phyloP scores from a whole-genome alignment of 805 yeast species.

The Candida tallmaniae region DNA sequence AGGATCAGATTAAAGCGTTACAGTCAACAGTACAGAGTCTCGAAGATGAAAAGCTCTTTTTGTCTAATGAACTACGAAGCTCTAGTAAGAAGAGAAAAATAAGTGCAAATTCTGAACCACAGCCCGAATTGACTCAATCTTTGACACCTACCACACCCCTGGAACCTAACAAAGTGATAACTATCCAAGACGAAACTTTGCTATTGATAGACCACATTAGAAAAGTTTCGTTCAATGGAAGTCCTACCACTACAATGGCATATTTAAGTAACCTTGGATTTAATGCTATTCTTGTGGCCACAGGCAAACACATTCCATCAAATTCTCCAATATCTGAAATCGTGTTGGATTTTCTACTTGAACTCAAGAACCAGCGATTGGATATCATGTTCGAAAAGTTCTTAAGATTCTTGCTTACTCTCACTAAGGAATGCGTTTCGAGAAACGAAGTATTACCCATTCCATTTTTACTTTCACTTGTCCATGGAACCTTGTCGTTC shows the following conservation, averaged over 20 bases:
- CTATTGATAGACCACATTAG: constrained; percentile 31
- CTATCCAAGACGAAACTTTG: constrained; percentile 29
- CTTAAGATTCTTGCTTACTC: constrained; percentile 16
- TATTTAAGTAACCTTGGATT: constrained; percentile 30
- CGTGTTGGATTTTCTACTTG: constrained; percentile 41
- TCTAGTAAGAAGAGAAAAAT: constrained; percentile 1
- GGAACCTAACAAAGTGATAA: constrained; percentile 14
- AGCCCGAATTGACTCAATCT: background rate
- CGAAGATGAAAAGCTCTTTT: constrained; percentile 41
- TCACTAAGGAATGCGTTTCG: constrained; percentile 25
- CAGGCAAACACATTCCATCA: constrained; percentile 18
- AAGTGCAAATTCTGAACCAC: background rate
- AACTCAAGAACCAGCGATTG: constrained; percentile 42
- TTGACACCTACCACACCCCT: background rate
- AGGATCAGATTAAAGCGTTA: constrained; percentile 28
- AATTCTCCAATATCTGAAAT: constrained; percentile 29
- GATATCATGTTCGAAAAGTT: constrained; percentile 47
- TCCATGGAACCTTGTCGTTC: constrained; percentile 52
- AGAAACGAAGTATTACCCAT: constrained; percentile 26
- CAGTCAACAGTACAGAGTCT: constrained; percentile 30
- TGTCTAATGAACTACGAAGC: constrained; percentile 33
- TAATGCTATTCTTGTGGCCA: constrained; percentile 15
- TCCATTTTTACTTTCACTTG: constrained; percentile 58
- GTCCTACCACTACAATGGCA: constrained; percentile 25
- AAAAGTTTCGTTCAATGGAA: constrained; percentile 34